These are phyloP conservation scores for Trichopus zeylanicus DNA, from an alignment of 116 monocot species.

Conservation along the genomic window DNA sequence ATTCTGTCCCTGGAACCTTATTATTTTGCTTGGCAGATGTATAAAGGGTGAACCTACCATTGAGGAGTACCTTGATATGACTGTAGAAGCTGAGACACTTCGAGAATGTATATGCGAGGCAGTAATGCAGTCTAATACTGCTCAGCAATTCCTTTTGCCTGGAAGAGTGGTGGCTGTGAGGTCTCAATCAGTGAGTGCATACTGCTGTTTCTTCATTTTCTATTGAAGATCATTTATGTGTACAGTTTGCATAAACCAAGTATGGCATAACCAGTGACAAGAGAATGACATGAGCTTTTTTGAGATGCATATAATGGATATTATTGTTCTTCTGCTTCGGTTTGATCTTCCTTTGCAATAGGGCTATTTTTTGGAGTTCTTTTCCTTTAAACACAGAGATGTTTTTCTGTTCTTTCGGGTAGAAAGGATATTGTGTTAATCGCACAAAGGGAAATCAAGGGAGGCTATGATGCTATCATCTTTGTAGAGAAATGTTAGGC, in stretches of 20 bases:
- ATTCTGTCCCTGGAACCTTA: background rate
- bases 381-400: too few relatives aligned
- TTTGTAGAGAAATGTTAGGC: too few relatives aligned
- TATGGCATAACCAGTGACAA: background rate
- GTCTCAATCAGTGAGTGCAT: conserved; percentile 54
- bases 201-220: background rate
- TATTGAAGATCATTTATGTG: background rate
- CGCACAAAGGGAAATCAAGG: too few relatives aligned
- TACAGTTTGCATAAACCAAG: background rate
- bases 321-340: background rate
- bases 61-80: conserved; percentile 84
- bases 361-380: too few relatives aligned
- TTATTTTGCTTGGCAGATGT: conserved; percentile 38
- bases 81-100: conserved; percentile 51
- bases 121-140: conserved; percentile 50
- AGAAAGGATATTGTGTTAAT: too few relatives aligned
- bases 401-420: too few relatives aligned
- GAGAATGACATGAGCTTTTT: background rate
- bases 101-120: conserved; percentile 54
- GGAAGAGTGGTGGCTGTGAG: conserved; percentile 84
- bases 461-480: too few relatives aligned
- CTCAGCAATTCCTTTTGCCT: conserved; percentile 72
- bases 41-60: conserved; percentile 98
- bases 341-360: conserved; percentile 19
- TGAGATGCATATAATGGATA: background rate